Evolutionary conservation across 345 rosid genomes (phyloP).

Genomic region (Hypericum androsaemum): DNA sequence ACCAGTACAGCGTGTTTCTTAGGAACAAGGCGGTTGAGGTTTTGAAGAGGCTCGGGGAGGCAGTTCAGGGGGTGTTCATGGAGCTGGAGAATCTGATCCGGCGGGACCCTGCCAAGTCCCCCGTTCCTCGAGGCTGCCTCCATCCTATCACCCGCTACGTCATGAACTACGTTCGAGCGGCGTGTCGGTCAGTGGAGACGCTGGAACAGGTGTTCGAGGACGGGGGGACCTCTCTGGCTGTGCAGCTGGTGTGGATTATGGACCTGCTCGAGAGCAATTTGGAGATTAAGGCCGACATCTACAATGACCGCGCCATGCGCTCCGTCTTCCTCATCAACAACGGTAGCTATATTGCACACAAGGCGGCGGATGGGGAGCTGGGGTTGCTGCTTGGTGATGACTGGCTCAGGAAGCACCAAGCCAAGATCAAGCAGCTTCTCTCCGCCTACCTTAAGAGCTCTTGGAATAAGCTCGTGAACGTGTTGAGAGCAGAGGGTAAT

Average conservation of each 20-base stretch:
- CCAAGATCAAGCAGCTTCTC: conserved; percentile 55
- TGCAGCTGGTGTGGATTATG: conserved; percentile 85
- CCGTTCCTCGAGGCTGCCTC: conserved; percentile 74
- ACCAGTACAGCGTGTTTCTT: conserved; percentile 59
- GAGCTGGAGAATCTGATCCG: conserved; percentile 82
- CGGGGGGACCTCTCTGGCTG: conserved; percentile 43
- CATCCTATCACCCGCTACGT: conserved; percentile 91
- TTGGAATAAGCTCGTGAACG: conserved; percentile 56
- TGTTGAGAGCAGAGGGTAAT: conserved; percentile 40
- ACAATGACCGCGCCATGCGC: conserved; percentile 51
- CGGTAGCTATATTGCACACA: conserved; percentile 71
- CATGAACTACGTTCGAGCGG: conserved; percentile 80
- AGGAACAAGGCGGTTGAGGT: conserved; percentile 61
- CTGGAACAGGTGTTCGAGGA: conserved; percentile 79
- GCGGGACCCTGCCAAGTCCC: conserved; percentile 75
- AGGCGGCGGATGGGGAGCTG: conserved; percentile 66
- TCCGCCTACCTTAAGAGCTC: conserved; percentile 53
- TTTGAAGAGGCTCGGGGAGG: conserved; percentile 75
- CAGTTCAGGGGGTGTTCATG: conserved; percentile 78
- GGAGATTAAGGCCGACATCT: conserved; percentile 72
- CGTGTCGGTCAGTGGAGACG: conserved; percentile 60
- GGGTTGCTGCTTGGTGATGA: conserved; percentile 69
- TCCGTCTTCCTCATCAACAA: conserved; percentile 80
- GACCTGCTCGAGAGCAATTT: conserved; percentile 84
- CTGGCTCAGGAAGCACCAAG: conserved; percentile 73